Percentiles rank a stretch among this genome's conserved stretches.
These are phyloP conservation scores for Pyricularia pennisetigena DNA, from an alignment of 2,329 filamentous ascomycete species.

Conservation along the genomic window DNA sequence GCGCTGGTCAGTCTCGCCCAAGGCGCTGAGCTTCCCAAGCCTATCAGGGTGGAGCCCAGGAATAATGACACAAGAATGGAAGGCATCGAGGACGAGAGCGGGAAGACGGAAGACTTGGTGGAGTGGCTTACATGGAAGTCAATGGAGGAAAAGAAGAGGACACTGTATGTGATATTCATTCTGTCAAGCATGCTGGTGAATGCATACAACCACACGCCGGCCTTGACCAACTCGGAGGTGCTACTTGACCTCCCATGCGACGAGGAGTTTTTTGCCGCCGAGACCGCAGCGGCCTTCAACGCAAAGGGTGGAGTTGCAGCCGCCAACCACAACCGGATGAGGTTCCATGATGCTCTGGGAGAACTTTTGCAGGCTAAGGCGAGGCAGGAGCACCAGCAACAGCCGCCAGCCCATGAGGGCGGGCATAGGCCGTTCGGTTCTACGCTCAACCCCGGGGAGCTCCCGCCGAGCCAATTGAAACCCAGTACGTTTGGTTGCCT, in stretches of 20 bases:
- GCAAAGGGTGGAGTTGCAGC: slow-evolving; percentile 62
- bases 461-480: slow-evolving; percentile 53
- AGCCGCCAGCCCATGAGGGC: slow-evolving; percentile 22
- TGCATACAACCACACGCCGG: slow-evolving; percentile 86
- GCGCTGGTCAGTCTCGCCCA: slow-evolving; percentile 85
- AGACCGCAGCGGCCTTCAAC: slow-evolving; percentile 73
- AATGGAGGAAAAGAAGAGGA: slow-evolving; percentile 84
- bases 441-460: slow-evolving; percentile 30
- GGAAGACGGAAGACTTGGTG: slow-evolving; percentile 48
- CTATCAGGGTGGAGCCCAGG: slow-evolving; percentile 30
- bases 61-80: slow-evolving; percentile 41
- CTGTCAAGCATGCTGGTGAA: slow-evolving; percentile 85
- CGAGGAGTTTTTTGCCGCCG: slow-evolving; percentile 81
- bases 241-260: slow-evolving; percentile 82
- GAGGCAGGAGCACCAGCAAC: slow-evolving; percentile 39
- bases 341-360: slow-evolving; percentile 75
- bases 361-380: slow-evolving; percentile 71
- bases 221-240: slow-evolving; percentile 90
- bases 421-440: slow-evolving; percentile 35
- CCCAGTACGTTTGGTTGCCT: slow-evolving; percentile 90
- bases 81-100: slow-evolving; percentile 33
- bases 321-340: slow-evolving; percentile 59
- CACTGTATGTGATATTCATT: slow-evolving; percentile 82
- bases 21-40: slow-evolving; percentile 62
- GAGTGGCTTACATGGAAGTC: slow-evolving; percentile 88